Percentiles rank a stretch among this genome's conserved stretches.
These are phyloP conservation scores for Galerina sulciceps DNA, from an alignment of 768 basidiomycete genomes.

Conservation along the genomic window DNA sequence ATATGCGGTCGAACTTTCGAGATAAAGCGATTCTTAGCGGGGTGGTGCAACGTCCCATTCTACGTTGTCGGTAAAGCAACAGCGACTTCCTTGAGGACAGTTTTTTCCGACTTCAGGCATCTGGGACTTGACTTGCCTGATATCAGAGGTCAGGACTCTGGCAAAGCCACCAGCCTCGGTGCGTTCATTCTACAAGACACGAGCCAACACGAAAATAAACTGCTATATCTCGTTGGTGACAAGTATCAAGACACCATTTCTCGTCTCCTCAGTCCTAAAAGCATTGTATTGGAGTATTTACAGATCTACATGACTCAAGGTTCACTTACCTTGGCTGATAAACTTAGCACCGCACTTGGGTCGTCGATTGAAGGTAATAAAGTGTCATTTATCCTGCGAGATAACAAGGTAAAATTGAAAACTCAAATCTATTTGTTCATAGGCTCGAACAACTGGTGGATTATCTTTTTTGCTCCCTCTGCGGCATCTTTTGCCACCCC, in stretches of 20 bases:
- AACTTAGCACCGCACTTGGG: conserved; percentile 40
- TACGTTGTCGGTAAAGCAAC: conserved; percentile 81
- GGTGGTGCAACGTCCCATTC: conserved; percentile 68
- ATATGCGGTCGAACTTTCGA: not conserved
- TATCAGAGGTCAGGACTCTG: conserved; percentile 54
- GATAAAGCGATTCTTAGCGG: conserved; percentile 24
- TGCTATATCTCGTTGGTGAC: conserved; percentile 86
- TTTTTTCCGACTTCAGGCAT: conserved; percentile 23
- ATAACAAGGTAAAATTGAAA: not conserved
- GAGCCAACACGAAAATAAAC: conserved; percentile 18
- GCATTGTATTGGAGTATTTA: conserved; percentile 49
- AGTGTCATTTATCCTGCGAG: not conserved
- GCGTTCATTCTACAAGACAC: conserved; percentile 57
- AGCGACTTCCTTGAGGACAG: conserved; percentile 44
- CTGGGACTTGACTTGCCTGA: conserved; percentile 16
- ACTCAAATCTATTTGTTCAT: not conserved
- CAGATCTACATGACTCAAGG: conserved; percentile 76
- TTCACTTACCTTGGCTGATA: conserved; percentile 51
- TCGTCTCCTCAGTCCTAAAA: conserved; percentile 47
- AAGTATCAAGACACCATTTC: conserved; percentile 79
- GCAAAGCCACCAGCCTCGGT: conserved; percentile 72
- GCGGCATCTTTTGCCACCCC: conserved; percentile 63
- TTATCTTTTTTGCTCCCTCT: conserved; percentile 79
- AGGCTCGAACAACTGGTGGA: conserved; percentile 56
- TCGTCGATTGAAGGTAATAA: conserved; percentile 14